Evolutionary conservation across 1,139 yeast genomes (phyloP).

Genomic region (Taphrina pruni): DNA sequence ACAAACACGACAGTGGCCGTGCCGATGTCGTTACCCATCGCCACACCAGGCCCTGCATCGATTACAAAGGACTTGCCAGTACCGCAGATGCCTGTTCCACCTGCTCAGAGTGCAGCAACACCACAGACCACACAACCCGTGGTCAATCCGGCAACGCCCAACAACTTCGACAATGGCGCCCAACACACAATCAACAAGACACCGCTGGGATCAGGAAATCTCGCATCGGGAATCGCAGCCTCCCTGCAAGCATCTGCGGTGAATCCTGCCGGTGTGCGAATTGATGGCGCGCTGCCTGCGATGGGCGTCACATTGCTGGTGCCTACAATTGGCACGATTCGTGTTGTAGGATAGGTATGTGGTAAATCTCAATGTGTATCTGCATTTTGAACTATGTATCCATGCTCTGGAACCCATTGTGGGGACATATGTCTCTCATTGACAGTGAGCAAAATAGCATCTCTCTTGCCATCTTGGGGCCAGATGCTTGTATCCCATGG

Average conservation of each 20-base stretch:
- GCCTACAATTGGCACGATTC: slow-evolving; percentile 14
- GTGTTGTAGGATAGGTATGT: slow-evolving; percentile 5
- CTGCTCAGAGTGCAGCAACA: neutral
- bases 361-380: too few relatives aligned
- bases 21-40: neutral
- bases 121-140: neutral
- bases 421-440: too few relatives aligned
- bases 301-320: slow-evolving; percentile 1
- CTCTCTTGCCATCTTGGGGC: too few relatives aligned
- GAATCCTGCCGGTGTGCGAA: slow-evolving; percentile 19
- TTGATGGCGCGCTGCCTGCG: slow-evolving; percentile 9
- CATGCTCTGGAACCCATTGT: too few relatives aligned
- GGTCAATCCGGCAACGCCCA: slow-evolving; percentile 9
- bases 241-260: slow-evolving; percentile 24
- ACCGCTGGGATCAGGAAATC: slow-evolving; percentile 25
- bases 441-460: too few relatives aligned
- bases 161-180: slow-evolving; percentile 16
- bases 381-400: neutral
- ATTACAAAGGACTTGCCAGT: neutral
- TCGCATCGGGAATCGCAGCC: slow-evolving; percentile 12
- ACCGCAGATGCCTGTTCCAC: neutral
- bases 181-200: slow-evolving; percentile 36
- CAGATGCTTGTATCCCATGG: too few relatives aligned
- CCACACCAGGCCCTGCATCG: neutral
- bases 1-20: neutral